phyloP scores from a whole-genome alignment of 495 filamentous ascomycete genomes.

The Aspergillus ellipticus region DNA sequence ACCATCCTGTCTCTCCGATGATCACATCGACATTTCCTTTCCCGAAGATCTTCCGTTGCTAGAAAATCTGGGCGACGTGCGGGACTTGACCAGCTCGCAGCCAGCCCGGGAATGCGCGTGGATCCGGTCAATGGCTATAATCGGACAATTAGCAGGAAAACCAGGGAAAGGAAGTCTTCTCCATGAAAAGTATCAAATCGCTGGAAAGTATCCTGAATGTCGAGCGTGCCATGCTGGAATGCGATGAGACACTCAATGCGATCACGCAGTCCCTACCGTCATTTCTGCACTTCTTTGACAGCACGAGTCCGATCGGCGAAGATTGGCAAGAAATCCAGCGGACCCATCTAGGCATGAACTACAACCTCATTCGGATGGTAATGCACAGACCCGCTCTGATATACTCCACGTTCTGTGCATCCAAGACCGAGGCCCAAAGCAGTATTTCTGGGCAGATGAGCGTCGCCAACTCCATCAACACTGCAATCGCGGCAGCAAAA shows the following conservation, averaged over 20 bases:
- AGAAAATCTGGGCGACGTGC: neutral
- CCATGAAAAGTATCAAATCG: neutral
- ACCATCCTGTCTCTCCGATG: neutral
- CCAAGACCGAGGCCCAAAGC: neutral
- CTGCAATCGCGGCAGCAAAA: neutral
- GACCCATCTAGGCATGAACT: neutral
- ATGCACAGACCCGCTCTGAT: neutral
- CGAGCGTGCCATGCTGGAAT: neutral
- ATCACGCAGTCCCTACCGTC: neutral
- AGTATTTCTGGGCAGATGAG: neutral
- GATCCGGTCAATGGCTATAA: neutral
- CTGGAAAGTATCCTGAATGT: neutral
- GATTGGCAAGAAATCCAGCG: neutral
- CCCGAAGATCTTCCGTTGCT: neutral
- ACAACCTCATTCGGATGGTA: neutral
- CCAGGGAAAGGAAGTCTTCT: neutral
- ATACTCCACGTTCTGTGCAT: neutral
- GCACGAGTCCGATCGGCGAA: neutral
- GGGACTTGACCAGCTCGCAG: neutral
- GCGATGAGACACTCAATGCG: neutral
- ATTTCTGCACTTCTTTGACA: neutral
- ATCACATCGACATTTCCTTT: neutral
- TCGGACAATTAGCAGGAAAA: neutral
- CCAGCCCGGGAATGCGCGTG: neutral
- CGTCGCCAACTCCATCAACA: neutral